A percentile compares a stretch with the other conserved stretches of the same genome.
phyloP scores from a whole-genome alignment of 345 rosid genomes.

The Eucalyptus regnans region DNA sequence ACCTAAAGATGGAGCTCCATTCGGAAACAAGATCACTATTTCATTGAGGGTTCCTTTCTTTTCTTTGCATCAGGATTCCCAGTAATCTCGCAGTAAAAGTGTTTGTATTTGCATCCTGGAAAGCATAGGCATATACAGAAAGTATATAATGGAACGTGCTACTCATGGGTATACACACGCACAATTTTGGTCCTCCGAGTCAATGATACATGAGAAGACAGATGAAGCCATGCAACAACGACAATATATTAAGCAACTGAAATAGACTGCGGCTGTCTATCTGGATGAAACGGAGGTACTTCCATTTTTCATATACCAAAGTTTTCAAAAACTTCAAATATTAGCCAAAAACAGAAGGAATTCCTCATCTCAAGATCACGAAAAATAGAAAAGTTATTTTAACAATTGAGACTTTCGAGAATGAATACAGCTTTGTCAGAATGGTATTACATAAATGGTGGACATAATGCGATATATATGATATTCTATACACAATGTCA shows the following conservation, averaged over 20 bases:
- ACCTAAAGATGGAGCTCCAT: not conserved
- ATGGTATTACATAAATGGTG: not conserved
- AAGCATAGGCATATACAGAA: not conserved
- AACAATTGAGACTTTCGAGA: not conserved
- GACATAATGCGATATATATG: accelerated
- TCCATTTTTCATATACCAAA: not conserved
- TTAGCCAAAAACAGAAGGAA: not conserved
- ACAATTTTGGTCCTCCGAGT: not conserved
- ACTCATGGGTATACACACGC: not conserved
- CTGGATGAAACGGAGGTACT: not conserved
- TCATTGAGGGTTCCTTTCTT: no score
- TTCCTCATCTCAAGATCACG: not conserved
- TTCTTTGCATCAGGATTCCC: not conserved
- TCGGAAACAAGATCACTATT: not conserved
- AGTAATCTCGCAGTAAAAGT: not conserved
- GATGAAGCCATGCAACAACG: not conserved
- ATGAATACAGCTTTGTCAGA: not conserved
- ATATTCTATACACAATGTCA: not conserved
- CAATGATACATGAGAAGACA: not conserved
- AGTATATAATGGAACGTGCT: not conserved
- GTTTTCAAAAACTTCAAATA: not conserved
- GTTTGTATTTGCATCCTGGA: not conserved
- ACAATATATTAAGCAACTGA: not conserved
- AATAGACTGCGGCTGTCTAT: not conserved
- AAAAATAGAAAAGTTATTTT: not conserved